phyloP scores from a whole-genome alignment of 768 basidiomycete genomes.

The Ephemerocybe angulata region DNA sequence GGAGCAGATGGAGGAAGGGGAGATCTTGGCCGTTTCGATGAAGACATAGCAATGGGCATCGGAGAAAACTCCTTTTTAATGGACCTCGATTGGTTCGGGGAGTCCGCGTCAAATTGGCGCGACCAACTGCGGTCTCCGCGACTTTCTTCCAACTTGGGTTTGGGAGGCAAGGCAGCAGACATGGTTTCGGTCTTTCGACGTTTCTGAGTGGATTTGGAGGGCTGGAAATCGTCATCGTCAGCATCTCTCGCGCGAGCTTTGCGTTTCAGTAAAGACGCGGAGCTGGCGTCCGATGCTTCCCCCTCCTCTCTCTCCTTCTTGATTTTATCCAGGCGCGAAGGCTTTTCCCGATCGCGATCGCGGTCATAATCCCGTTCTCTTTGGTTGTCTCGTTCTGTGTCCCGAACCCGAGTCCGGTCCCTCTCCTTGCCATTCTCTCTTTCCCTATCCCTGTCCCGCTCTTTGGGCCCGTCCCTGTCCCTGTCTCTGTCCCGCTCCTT shows the following conservation, averaged over 20 bases:
- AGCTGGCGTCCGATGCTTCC: constrained; percentile 18
- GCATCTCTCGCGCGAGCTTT: constrained; percentile 31
- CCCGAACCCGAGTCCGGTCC: no score
- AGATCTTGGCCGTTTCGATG: constrained; percentile 8
- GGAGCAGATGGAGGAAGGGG: neutral
- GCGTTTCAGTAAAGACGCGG: constrained; percentile 32
- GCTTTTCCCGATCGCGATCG: neutral
- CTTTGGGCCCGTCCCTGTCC: neutral
- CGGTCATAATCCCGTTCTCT: constrained; percentile 15
- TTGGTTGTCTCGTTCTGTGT: constrained; percentile 16
- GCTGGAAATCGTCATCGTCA: constrained; percentile 25
- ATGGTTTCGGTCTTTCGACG: constrained; percentile 10
- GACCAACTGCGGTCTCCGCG: neutral
- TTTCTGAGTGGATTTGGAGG: constrained; percentile 15
- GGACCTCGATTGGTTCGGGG: neutral
- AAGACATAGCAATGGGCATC: constrained; percentile 10
- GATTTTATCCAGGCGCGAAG: constrained; percentile 3
- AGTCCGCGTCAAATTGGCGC: neutral
- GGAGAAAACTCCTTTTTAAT: constrained; percentile 9
- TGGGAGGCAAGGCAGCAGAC: constrained; percentile 29
- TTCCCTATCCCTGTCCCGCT: constrained; percentile 4
- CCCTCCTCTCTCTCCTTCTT: constrained; percentile 23
- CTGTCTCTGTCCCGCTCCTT: constrained; percentile 11
- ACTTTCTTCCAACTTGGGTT: constrained; percentile 23
- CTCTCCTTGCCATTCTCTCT: constrained; percentile 11